Base-by-base conservation (phyloP, 352 stramenopile genomes). In the Globisporangium echinulatum region DNA sequence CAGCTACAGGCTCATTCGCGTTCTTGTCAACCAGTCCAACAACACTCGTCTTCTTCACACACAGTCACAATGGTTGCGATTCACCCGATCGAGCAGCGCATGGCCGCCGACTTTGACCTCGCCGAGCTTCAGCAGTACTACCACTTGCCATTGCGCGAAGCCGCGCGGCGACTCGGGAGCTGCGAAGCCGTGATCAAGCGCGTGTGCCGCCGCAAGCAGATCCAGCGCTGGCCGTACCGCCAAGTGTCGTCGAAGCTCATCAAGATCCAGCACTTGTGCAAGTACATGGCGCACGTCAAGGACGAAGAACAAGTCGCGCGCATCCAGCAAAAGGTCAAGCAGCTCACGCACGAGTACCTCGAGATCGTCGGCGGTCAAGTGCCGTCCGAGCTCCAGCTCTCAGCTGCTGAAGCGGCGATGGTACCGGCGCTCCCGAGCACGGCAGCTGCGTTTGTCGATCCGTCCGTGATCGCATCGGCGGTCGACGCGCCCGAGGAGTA, bases 211-310 rank as follows among this genome's bases (percentile, higher is more conserved):
- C 82, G 77, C 57, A 85, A 85, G 58, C 77, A 86, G 64, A 91
- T 94, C 67, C 75, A 82, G 64, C 74, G 82, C 53, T 94, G 85
- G 85, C 82, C 82, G 5, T 94, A 94, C 69, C 85, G 85, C 63
- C 82, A 94, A 62, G 81, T 93, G 37, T 88, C 84, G 56, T 82
- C 79, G 69, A 90, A 90, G 68, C 75, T 92, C 59, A 83, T 90
- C 67, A 89, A 90, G 78, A 92, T 92, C 63, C 79, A 92, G 71
- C 79, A 90, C 63, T 70, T 92, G 55, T 90, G 77, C 73, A 92
- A 92, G 73, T 92, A 84, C 74, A 85, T 92, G 68, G 82, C 80
- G 36, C 82, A 91, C 63, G 79, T 88, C 17, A 80, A 73, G 48
- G 82, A 92, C 59, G 58, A 70, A 5, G 77, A 89, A 64, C 77